Evolutionary conservation across 2,329 filamentous ascomycete species (phyloP), one percentile per base, ranked within the genome.

Genomic region (Trichoderma sp.): DNA sequence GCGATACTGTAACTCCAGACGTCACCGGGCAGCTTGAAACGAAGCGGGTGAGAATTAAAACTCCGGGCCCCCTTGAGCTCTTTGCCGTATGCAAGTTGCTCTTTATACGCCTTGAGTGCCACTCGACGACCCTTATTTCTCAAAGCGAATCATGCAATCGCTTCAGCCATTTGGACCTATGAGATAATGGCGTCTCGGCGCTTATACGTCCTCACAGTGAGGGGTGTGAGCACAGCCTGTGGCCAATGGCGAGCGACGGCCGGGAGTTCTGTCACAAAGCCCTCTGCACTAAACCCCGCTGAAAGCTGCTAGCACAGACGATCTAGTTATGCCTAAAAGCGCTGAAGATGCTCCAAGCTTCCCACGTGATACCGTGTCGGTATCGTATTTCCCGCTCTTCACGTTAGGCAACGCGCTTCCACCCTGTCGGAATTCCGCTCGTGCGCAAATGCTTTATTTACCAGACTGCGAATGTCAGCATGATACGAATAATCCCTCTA

Each of bases 311-410:
- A 56, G 28, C 11, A 32, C 24, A 21, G 15, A n/a, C 26, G 53
- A 28, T 34, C 26, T 15, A 26, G 18, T 43, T 14, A 26, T 65
- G 30, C 47, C 26, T 36, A 66, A 56, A 34, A 30, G 7, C 15
- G 18, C 26, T 28, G 30, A 39, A 26, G 9, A 18, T 43, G 26
- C 60, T 21, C 43, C 21, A 24, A 26, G 8, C 12, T 21, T 5
- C 32, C 66, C 71, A 72, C 71, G 71, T 72, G 71, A 70, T 21
- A 56, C 14, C 71, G 71, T 57, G 71, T 72, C 21, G 28, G 28
- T 62, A 24, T 57, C 71, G 71, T 28, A 72, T 69, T 28, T 60
- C 30, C n/a, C 26, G n/a, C 26, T 43, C 58, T 51, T 36, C 18
- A 34, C 30, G 21, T 56, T 26, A 21, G 24, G 53, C 36, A 58